Base-by-base conservation (phyloP, 352 stramenopile species). In the Phytophthora nicotianae region DNA sequence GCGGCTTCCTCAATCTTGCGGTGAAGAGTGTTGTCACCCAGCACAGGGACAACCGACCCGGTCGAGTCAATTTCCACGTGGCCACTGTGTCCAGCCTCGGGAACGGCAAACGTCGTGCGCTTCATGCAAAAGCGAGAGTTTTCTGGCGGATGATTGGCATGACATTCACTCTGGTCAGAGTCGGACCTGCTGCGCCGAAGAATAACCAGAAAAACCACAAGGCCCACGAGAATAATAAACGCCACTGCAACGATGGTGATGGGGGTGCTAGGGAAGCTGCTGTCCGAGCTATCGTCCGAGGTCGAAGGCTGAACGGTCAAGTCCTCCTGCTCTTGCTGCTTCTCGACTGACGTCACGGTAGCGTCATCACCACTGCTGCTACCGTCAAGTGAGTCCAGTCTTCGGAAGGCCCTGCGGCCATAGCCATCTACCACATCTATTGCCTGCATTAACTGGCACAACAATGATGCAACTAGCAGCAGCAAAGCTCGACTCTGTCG, bases 71-170 rank as follows among this genome's bases (percentile, higher is more conserved):
- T 50, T 11, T 62, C 56, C 2, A 62, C 62, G 3, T 64, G 24
- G 11, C 46, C 32, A 26, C 27, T 58, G 16, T 47, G 43, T 24
- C n/a, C 53, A 16, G 20, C 5, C 4, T 68, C 56, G 0, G 57
- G 41, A 19, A 72, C 62, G 13, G 57, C 53, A 20, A 69, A 66
- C n/a, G 68, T 75, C 38, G 47, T 65, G 16, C 62, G 58, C 43
- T 75, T 75, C 47, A 70, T 62, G 17, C 49, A 55, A 1, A 50
- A 51, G 9, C 56, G 62, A 37, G 57, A 59, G 49, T 64, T 51
- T 6, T 69, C 63, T 11, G 49, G 60, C 2, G 32, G 49, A 14
- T 54, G 17, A 35, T 54, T 41, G 19, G 10, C 11, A 11, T 68
- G 35, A n/a, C 49, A 51, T 24, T 62, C 46, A 20, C 19, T 66